These are phyloP conservation scores for Crithidia mellificae DNA, from an alignment of 208 protist genomes.

Conservation along the genomic window DNA sequence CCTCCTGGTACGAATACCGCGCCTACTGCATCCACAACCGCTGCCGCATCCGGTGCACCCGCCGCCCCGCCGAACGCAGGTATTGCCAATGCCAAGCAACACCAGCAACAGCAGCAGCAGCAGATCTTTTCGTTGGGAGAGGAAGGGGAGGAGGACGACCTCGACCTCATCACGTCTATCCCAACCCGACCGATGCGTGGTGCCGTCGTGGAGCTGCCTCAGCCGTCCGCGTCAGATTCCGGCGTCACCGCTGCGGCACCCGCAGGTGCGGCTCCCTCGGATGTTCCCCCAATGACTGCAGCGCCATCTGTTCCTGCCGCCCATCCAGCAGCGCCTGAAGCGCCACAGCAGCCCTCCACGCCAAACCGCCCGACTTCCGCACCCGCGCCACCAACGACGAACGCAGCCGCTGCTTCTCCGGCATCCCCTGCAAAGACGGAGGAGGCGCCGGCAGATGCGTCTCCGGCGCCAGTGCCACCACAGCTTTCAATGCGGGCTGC, in stretches of 20 bases:
- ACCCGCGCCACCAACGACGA: not conserved
- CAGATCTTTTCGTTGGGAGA: conserved; percentile 60
- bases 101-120: conserved; percentile 17
- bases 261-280: not conserved
- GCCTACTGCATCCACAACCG: not conserved
- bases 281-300: too few relatives aligned
- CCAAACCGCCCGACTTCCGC: not conserved
- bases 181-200: conserved; percentile 23
- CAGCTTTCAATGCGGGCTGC: not conserved
- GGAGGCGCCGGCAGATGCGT: not conserved
- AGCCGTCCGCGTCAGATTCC: not conserved
- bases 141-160: conserved; percentile 63
- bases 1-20: not conserved
- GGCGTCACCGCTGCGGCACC: not conserved
- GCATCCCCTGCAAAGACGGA: not conserved
- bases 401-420: not conserved
- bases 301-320: too few relatives aligned
- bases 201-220: conserved; percentile 15
- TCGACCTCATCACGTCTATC: conserved; percentile 73
- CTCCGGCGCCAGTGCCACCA: not conserved
- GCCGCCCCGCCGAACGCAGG: conserved; percentile 1
- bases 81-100: too few relatives aligned
- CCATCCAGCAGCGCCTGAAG: too few relatives aligned
- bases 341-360: too few relatives aligned
- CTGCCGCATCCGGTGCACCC: conserved; percentile 2